phyloP scores from a whole-genome alignment of 2,329 filamentous ascomycete genomes.

The Fusarium phyllophilum region DNA sequence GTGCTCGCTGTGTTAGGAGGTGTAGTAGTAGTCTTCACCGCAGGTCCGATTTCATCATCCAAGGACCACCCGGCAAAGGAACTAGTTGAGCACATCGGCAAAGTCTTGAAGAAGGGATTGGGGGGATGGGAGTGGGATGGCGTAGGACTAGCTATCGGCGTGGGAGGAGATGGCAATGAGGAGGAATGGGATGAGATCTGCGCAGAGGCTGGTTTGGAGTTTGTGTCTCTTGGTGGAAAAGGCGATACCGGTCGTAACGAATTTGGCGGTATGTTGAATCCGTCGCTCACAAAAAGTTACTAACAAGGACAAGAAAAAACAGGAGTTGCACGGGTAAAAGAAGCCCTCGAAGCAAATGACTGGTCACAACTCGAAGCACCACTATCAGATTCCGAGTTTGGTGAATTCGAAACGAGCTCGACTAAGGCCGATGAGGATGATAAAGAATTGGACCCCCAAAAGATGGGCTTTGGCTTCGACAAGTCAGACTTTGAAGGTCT shows the following conservation, averaged over 20 bases:
- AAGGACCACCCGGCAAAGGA: constrained; percentile 45
- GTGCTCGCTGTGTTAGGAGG: constrained; percentile 70
- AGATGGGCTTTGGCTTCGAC: constrained; percentile 63
- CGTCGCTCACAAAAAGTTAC: background rate
- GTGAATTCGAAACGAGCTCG: constrained; percentile 48
- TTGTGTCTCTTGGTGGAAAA: constrained; percentile 62
- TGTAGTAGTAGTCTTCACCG: constrained; percentile 58
- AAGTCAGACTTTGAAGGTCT: constrained; percentile 63
- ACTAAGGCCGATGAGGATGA: constrained; percentile 47
- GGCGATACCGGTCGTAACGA: constrained; percentile 60
- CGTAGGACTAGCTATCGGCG: constrained; percentile 67
- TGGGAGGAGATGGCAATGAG: constrained; percentile 58
- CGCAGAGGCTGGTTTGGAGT: constrained; percentile 68
- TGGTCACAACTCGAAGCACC: constrained; percentile 58
- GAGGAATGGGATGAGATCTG: constrained; percentile 72
- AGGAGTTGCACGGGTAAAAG: constrained; percentile 66
- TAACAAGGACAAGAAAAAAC: constrained; percentile 60
- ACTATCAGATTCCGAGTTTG: constrained; percentile 45
- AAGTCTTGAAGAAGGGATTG: constrained; percentile 65
- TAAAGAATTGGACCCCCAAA: constrained; percentile 57
- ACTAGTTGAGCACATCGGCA: constrained; percentile 63
- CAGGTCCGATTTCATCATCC: constrained; percentile 28
- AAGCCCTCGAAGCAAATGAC: constrained; percentile 73
- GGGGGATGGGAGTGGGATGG: constrained; percentile 74
- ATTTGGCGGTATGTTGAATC: constrained; percentile 62